A percentile compares a stretch with the other conserved stretches of the same genome.
Conservation (phyloP, 345 rosid genomes). For the Bruguiera parviflora region DNA sequence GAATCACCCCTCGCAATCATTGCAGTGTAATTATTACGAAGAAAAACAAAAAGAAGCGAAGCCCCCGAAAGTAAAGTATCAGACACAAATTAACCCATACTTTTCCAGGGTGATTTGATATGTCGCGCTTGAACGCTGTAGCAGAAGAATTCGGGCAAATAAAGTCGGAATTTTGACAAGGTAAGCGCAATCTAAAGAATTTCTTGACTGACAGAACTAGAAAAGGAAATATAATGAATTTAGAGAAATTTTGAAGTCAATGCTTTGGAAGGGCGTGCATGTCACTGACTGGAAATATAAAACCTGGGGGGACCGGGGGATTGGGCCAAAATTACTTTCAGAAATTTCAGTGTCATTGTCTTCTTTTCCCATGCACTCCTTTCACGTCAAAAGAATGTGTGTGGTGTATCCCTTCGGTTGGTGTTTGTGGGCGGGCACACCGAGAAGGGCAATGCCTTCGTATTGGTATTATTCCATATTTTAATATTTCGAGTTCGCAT, state of each 20-base stretch:
- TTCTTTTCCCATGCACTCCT: constrained; percentile 4
- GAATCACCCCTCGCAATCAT: constrained; percentile 25
- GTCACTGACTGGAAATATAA: constrained; percentile 4
- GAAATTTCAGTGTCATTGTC: background rate
- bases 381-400: background rate
- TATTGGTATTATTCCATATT: background rate
- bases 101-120: background rate
- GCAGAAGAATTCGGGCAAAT: background rate
- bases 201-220: no score
- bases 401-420: background rate
- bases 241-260: background rate
- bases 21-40: constrained; percentile 29
- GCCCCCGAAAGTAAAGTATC: no score
- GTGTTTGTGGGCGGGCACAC: background rate
- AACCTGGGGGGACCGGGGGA: background rate
- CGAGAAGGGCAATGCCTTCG: background rate
- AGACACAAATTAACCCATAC: background rate
- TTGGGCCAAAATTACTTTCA: constrained; percentile 12
- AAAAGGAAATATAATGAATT: no score
- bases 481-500: constrained; percentile 1
- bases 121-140: background rate
- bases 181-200: no score
- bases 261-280: background rate
- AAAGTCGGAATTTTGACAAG: no score
- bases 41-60: constrained; percentile 15